Evolutionary conservation across 2,329 filamentous ascomycete genomes (phyloP).

Genomic region (Diaporthe aspalathi): DNA sequence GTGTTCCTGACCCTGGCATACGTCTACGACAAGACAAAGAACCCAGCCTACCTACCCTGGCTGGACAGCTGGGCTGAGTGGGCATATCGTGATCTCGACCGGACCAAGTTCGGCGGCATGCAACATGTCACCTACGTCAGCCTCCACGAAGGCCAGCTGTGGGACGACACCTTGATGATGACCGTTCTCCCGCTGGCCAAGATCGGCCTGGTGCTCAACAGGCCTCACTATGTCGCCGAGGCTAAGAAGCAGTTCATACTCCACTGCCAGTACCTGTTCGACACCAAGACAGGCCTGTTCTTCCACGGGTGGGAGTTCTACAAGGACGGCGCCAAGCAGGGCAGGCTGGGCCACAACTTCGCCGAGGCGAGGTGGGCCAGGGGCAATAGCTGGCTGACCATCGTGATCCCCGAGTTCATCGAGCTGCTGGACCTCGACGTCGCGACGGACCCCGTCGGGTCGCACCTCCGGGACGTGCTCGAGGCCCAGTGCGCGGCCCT

Average conservation of each 20-base stretch:
- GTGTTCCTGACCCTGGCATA: slow-evolving; percentile 80
- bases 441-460: slow-evolving; percentile 71
- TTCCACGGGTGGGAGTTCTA: slow-evolving; percentile 85
- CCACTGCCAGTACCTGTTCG: slow-evolving; percentile 83
- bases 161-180: slow-evolving; percentile 93
- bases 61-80: slow-evolving; percentile 85
- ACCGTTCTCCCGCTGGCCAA: slow-evolving; percentile 84
- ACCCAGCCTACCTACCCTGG: slow-evolving; percentile 79
- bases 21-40: slow-evolving; percentile 80
- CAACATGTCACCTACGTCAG: slow-evolving; percentile 81
- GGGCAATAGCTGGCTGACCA: slow-evolving; percentile 81
- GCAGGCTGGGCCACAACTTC: slow-evolving; percentile 66
- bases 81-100: slow-evolving; percentile 80
- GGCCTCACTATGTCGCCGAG: slow-evolving; percentile 80
- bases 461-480: slow-evolving; percentile 71
- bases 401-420: slow-evolving; percentile 85
- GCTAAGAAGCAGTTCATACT: slow-evolving; percentile 82
- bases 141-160: slow-evolving; percentile 79
- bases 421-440: slow-evolving; percentile 74
- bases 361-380: slow-evolving; percentile 68
- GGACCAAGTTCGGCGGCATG: slow-evolving; percentile 78
- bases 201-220: slow-evolving; percentile 76
- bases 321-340: slow-evolving; percentile 58
- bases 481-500: slow-evolving; percentile 77
- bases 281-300: slow-evolving; percentile 77